Conservation (phyloP, 176 grass and related monocot genomes). For the Poa annua region DNA sequence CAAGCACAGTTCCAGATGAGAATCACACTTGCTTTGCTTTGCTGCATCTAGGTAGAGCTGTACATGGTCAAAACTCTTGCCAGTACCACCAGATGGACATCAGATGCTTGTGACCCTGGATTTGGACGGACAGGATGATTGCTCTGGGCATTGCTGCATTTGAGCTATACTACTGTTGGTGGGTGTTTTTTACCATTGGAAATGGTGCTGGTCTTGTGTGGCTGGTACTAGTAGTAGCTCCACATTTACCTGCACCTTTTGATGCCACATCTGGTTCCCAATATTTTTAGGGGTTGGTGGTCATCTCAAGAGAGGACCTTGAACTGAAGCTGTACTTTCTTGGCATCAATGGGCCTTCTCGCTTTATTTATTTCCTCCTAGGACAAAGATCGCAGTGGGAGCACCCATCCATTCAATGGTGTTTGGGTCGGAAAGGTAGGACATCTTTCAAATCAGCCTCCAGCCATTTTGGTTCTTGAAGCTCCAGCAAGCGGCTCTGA, state of each 20-base stretch:
- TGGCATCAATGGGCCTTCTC: slow-evolving; percentile 46
- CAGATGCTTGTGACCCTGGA: slow-evolving; percentile 10
- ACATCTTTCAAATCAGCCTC: slow-evolving; percentile 48
- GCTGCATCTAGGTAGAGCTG: not conserved
- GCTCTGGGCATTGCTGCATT: slow-evolving; percentile 49
- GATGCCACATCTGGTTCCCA: slow-evolving; percentile 47
- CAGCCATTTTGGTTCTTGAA: slow-evolving; percentile 39
- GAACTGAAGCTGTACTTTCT: slow-evolving; percentile 56
- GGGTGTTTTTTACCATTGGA: slow-evolving; percentile 50
- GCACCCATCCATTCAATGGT: slow-evolving; percentile 50
- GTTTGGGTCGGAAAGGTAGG: slow-evolving; percentile 36
- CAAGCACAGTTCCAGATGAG: slow-evolving; percentile 47
- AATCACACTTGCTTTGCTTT: slow-evolving; percentile 26
- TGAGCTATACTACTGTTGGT: slow-evolving; percentile 45
- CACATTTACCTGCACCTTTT: slow-evolving; percentile 56
- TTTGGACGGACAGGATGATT: slow-evolving; percentile 46
- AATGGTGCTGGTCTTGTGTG: slow-evolving; percentile 57
- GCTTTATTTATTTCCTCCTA: slow-evolving; percentile 39
- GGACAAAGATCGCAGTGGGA: slow-evolving; percentile 40
- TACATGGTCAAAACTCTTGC: not conserved
- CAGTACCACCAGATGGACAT: not conserved
- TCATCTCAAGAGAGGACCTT: slow-evolving; percentile 45
- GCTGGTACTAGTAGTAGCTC: slow-evolving; percentile 10
- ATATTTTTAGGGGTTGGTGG: slow-evolving; percentile 41
- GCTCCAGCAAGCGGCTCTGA: not conserved